These are phyloP conservation scores for Tuber aestivum DNA, from an alignment of 495 filamentous ascomycete species.

Conservation along the genomic window DNA sequence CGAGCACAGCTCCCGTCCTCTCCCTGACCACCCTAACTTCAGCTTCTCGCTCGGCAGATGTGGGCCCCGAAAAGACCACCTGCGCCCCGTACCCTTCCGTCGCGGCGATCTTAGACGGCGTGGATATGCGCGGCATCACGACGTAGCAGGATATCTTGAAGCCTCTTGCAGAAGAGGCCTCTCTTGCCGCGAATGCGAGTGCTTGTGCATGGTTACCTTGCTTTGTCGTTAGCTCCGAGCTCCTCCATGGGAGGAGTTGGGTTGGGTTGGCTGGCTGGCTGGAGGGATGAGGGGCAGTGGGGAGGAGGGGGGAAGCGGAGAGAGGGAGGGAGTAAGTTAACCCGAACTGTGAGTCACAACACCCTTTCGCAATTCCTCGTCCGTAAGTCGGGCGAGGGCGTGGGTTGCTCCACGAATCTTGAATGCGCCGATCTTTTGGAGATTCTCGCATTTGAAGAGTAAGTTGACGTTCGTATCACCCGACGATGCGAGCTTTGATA, in stretches of 20 bases:
- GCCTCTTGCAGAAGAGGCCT: conserved; percentile 44
- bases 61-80: conserved; percentile 79
- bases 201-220: conserved; percentile 94
- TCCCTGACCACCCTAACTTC: conserved; percentile 60
- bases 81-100: conserved; percentile 67
- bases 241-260: not conserved
- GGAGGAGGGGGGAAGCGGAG: not conserved
- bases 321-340: not conserved
- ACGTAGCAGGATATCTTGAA: conserved; percentile 66
- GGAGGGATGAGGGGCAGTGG: conserved; percentile 2
- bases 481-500: conserved; percentile 60
- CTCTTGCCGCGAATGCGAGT: conserved; percentile 74
- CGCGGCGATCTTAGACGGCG: conserved; percentile 77
- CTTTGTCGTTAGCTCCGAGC: not conserved
- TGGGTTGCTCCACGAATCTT: conserved; percentile 89
- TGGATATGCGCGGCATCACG: conserved; percentile 82
- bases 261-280: not conserved
- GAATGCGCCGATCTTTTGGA: conserved; percentile 86
- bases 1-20: conserved; percentile 64
- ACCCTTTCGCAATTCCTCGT: conserved; percentile 61
- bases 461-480: conserved; percentile 60
- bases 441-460: conserved; percentile 96
- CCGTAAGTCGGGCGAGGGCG: conserved; percentile 66
- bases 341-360: conserved; percentile 91
- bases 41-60: conserved; percentile 72